A percentile compares a stretch with the other conserved stretches of the same genome.
Evolutionary conservation across 441 rosid species (phyloP).

Genomic region (Arabidopsis hybrid): DNA sequence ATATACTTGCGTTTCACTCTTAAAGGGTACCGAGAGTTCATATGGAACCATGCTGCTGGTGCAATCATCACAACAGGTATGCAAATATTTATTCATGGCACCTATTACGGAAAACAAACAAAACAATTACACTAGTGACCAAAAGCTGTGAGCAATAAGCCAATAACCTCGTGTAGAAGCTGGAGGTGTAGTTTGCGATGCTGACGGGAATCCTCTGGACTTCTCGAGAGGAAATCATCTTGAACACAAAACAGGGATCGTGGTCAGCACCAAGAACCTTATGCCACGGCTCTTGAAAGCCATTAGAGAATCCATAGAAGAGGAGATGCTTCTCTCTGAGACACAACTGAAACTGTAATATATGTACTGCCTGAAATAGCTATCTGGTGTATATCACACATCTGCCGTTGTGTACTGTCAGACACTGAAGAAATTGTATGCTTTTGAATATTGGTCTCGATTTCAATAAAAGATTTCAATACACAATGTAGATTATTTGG

Average conservation of each 20-base stretch:
- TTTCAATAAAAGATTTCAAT: constrained; percentile 5
- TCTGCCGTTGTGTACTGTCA: too few relatives aligned
- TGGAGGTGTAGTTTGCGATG: constrained; percentile 77
- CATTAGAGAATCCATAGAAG: constrained; percentile 69
- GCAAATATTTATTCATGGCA: neutral
- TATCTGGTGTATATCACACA: neutral
- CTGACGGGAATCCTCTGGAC: constrained; percentile 73
- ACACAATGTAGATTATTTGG: neutral
- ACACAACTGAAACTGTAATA: constrained; percentile 2
- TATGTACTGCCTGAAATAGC: constrained; percentile 8
- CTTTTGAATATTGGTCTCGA: constrained; percentile 16
- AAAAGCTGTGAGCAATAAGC: neutral
- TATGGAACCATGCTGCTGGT: constrained; percentile 98
- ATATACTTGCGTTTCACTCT: constrained; percentile 86
- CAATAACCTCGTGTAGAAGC: constrained; percentile 67
- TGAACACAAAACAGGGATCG: constrained; percentile 68
- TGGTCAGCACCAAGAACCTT: constrained; percentile 76
- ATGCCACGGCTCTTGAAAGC: constrained; percentile 83
- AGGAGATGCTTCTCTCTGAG: constrained; percentile 42
- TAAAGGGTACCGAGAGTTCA: constrained; percentile 77
- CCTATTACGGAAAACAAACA: too few relatives aligned
- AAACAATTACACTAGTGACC: too few relatives aligned
- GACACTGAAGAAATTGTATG: neutral
- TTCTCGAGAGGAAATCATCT: constrained; percentile 77
- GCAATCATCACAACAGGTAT: constrained; percentile 80